Evolutionary conservation across 2,329 filamentous ascomycete species (phyloP).

Genomic region (Fragosphaeria purpurea): DNA sequence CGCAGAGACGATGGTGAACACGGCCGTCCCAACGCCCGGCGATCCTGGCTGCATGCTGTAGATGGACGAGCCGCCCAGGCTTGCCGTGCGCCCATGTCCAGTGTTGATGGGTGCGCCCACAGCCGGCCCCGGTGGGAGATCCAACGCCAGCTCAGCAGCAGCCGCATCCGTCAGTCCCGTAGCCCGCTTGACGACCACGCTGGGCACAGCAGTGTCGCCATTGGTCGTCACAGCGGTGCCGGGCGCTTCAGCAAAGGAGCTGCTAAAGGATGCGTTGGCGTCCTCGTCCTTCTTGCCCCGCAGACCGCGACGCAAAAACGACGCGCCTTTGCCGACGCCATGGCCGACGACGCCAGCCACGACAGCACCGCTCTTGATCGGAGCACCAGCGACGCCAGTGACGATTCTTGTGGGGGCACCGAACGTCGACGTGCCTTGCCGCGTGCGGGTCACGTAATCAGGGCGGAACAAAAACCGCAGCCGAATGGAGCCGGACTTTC

Average conservation of each 20-base stretch:
- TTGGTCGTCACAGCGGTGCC: constrained; percentile 33
- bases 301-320: constrained; percentile 80
- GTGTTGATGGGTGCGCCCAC: background rate
- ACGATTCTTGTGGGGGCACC: constrained; percentile 88
- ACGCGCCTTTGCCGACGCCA: constrained; percentile 79
- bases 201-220: constrained; percentile 26
- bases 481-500: constrained; percentile 76
- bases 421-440: constrained; percentile 89
- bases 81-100: constrained; percentile 43
- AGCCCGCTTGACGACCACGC: constrained; percentile 28
- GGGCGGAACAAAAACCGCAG: constrained; percentile 86
- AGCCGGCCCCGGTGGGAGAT: constrained; percentile 24
- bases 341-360: constrained; percentile 64
- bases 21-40: constrained; percentile 62
- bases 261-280: constrained; percentile 24
- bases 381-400: constrained; percentile 67
- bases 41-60: constrained; percentile 49
- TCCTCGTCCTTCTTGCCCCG: constrained; percentile 52
- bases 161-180: constrained; percentile 23
- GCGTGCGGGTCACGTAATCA: constrained; percentile 75
- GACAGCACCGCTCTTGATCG: constrained; percentile 83
- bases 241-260: constrained; percentile 16
- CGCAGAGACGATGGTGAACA: constrained; percentile 70
- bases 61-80: constrained; percentile 52
- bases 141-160: constrained; percentile 19